phyloP scores from a whole-genome alignment of 2,329 filamentous ascomycete genomes.

The Colletotrichum agaves region DNA sequence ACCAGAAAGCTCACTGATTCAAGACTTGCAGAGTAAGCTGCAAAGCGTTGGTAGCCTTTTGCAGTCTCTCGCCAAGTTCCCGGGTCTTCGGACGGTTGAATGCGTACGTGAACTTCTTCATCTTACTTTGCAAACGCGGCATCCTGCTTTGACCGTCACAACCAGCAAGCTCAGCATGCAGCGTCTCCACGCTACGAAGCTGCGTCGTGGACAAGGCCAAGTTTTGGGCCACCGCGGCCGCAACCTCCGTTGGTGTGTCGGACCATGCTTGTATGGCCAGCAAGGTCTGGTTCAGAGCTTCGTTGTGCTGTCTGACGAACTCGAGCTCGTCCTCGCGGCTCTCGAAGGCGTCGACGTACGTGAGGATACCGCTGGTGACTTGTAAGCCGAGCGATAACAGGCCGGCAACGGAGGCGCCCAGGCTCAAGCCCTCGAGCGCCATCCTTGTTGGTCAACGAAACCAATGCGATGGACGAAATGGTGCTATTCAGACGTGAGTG shows the following conservation, averaged over 20 bases:
- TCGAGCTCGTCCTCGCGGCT: background rate
- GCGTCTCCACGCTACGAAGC: background rate
- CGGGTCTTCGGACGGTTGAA: background rate
- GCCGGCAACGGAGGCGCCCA: conserved; percentile 7
- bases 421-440: background rate
- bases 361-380: conserved; percentile 1
- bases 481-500: no score
- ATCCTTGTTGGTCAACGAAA: background rate
- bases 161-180: background rate
- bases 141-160: background rate
- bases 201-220: background rate
- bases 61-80: background rate
- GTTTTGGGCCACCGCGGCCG: background rate
- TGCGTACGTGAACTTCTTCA: conserved; percentile 2
- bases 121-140: background rate
- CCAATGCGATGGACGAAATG: no score
- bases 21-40: background rate
- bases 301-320: background rate
- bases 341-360: conserved; percentile 6
- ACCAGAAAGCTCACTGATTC: background rate
- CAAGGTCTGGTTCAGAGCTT: background rate
- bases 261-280: background rate
- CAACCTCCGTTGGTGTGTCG: background rate
- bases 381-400: background rate
- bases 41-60: background rate